Base-by-base conservation (phyloP, 495 filamentous ascomycete genomes). In the Penicillium subrubescens region DNA sequence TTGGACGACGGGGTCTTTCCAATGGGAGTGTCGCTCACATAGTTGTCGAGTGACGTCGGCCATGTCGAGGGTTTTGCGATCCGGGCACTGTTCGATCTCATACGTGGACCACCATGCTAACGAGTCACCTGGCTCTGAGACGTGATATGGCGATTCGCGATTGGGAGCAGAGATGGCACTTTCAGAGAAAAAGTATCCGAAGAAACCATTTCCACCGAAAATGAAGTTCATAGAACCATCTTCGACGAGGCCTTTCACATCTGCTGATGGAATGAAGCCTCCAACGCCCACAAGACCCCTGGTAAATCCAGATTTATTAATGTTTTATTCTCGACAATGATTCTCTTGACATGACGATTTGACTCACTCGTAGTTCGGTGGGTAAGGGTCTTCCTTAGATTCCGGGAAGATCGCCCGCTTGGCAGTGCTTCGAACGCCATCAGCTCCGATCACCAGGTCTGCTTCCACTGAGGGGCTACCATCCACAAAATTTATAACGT, bases 401-500 rank as follows among this genome's bases (percentile, higher is more conserved):
- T 76, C 78, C 15, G 81, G 74, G 54, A 83, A 79, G 35, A 89
- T 62, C 0, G 75, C 74, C 53, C 66, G 77, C 57, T 83, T 78
- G 1, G 81, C 79, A 0, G 73, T 73, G 52, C 85, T 86, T 70
- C 79, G 81, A 5, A 88, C 75, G 1, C 88, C 88, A 73, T 89
- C 87, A 0, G 85, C 84, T n/a, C 84, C 87, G 66, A 90, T 79
- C 2, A 88, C 76, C 61, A 90, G 59, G 73, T 84, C 84, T 0
- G 77, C 83, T 17, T 78, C 71, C 5, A 79, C 77, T 5, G 70
- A 67, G 0, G 59, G 11, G 52, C 71, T 74, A 5, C 59, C 75
- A 59, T 79, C 77, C 0, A 59, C 66, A 51, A 82, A 81, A 10
- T 62, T 50, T 17, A 79, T 46, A 14, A 58, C 15, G 31, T 78